Base-by-base conservation (phyloP, 2,329 filamentous ascomycete genomes). In the Penicillium sp. region DNA sequence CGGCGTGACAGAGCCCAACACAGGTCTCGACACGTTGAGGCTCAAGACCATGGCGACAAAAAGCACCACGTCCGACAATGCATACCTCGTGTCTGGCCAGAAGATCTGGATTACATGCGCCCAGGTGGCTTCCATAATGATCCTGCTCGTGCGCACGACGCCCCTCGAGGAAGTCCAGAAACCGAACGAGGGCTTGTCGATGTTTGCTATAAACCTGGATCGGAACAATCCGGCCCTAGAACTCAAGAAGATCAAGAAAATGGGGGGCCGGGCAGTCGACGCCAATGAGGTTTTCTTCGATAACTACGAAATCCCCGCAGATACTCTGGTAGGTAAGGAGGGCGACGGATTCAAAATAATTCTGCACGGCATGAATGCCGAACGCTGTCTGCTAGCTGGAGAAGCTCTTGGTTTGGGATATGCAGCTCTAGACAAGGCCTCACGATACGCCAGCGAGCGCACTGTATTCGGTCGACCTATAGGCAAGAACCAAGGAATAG, bases 51-150 rank as follows among this genome's bases (percentile, higher is more conserved):
- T 75, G 5, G 90, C 90, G 0, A 79, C 71, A 28, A 82, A 79
- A 62, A 45, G 26, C 11, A 26, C 20, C 16, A 20, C 3, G 16
- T 81, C 84, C 20, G 82, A 82, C 0, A 76, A 81, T 14, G 79
- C 77, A 3, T 95, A 92, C 68, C 77, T 74, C 1, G 79, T 95
- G 11, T 83, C 83, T 0, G 90, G 90, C 0, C 89, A 93, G 68
- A 95, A 95, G 74, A 92, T 93, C 58, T 95, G 90, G 90, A 95
- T 94, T 55, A 90, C 89, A 0, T 92, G 85, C 53, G 90, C 90
- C 0, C 89, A 95, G 68, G 87, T 93, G 0, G 90, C 90, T 0
- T 80, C 81, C 3, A 90, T 90, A 65, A 95, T 95, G 90, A 86
- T 95, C 3, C 79, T 95, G 0, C 80, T 96, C 0, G 89, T 89